A percentile compares a stretch with the other conserved stretches of the same genome.
These are phyloP conservation scores for Chamaecyparis obtusa DNA, from an alignment of 75 land plant genomes.

Conservation along the genomic window DNA sequence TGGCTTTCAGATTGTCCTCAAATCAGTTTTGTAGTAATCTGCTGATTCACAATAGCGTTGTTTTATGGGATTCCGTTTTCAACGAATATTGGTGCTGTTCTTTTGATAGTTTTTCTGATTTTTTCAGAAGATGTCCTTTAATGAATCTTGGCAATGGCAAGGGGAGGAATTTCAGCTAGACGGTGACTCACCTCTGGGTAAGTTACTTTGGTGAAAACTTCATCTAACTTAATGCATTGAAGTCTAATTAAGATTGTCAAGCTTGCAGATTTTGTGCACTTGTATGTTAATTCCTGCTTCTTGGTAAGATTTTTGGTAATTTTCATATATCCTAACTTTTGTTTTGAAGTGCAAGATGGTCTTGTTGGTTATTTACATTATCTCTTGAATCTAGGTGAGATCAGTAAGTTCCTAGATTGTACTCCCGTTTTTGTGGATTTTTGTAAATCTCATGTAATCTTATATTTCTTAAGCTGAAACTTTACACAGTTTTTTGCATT, in stretches of 20 bases:
- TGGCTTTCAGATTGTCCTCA: not conserved
- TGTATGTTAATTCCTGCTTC: too few species aligned
- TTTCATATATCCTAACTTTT: not conserved
- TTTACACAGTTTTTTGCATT: not conserved
- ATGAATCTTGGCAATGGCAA: slow-evolving; percentile 12
- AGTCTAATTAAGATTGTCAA: not conserved
- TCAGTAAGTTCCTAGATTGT: too few species aligned
- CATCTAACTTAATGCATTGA: not conserved
- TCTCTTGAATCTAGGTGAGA: too few species aligned
- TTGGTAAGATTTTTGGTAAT: not conserved
- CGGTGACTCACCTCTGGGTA: slow-evolving; percentile 8
- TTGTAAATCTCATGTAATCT: not conserved
- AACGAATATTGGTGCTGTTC: not conserved
- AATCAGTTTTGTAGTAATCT: not conserved
- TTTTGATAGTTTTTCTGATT: not conserved
- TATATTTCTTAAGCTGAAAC: not conserved
- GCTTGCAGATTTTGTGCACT: not conserved
- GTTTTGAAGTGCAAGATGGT: not conserved
- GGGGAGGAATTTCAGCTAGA: slow-evolving; percentile 12
- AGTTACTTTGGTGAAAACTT: not conserved
- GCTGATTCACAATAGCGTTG: not conserved
- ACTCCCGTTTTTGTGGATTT: too few species aligned
- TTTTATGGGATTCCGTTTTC: not conserved
- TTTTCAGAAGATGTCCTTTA: slow-evolving; percentile 8
- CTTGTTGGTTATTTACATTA: not conserved